phyloP scores from a whole-genome alignment of 139 green algal species.

The Zygnema cylindricum region DNA sequence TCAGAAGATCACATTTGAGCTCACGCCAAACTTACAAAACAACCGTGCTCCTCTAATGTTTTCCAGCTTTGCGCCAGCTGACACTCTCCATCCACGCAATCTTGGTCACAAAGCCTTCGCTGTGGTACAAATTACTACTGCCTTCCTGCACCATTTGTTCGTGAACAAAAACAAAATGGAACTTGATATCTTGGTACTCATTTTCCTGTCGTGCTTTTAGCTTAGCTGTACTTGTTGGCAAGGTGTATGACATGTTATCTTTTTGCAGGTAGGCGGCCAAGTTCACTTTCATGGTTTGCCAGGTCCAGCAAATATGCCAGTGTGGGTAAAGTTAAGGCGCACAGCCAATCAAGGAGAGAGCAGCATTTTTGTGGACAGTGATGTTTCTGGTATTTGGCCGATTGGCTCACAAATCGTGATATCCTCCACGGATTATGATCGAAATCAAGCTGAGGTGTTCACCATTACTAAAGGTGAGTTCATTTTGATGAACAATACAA shows the following conservation, averaged over 20 bases:
- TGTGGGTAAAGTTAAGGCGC: background rate
- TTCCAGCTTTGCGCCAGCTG: background rate
- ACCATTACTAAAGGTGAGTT: constrained; percentile 35
- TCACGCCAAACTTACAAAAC: background rate
- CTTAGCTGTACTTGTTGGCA: no score
- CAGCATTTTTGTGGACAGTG: background rate
- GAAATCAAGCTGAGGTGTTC: constrained; percentile 36
- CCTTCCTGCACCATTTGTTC: background rate
- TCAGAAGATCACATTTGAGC: background rate
- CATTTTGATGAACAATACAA: no score
- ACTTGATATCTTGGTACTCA: no score
- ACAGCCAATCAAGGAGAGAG: constrained; percentile 24
- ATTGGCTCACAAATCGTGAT: constrained; percentile 43
- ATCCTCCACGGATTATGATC: constrained; percentile 41
- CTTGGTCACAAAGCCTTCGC: constrained; percentile 42
- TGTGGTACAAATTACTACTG: constrained; percentile 29
- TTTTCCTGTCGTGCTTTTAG: no score
- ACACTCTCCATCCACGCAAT: background rate
- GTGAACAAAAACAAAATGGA: background rate
- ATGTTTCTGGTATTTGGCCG: constrained; percentile 21
- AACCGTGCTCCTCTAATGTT: background rate
- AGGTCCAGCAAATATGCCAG: background rate
- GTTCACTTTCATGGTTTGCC: constrained; percentile 51
- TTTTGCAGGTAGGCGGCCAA: constrained; percentile 39
- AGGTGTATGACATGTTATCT: no score